Evolutionary conservation across 176 grass and related monocot species (phyloP).

Genomic region (Cenchrus fungigraminus): DNA sequence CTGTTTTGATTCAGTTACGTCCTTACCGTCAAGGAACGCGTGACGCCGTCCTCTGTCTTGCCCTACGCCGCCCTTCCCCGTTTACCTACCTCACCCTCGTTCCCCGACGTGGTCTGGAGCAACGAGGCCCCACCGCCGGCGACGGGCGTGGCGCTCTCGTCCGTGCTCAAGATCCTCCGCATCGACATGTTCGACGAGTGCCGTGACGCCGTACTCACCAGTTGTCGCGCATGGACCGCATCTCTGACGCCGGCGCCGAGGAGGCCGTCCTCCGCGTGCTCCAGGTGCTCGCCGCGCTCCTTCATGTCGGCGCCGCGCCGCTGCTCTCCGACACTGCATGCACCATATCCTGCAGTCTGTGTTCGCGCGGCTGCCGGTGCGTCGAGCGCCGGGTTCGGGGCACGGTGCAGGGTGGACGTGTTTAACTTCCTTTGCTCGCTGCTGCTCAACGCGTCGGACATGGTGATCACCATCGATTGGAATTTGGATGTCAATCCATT

Average conservation of each 20-base stretch:
- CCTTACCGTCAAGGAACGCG: no score
- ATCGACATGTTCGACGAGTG: constrained; percentile 90
- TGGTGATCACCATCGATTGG: constrained; percentile 46
- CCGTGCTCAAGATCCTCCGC: constrained; percentile 81
- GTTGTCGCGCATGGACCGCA: constrained; percentile 66
- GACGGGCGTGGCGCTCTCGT: constrained; percentile 72
- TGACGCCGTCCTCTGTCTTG: no score
- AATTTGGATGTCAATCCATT: no score
- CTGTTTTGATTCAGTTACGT: no score
- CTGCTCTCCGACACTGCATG: constrained; percentile 79
- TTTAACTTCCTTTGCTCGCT: constrained; percentile 90
- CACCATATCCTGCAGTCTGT: constrained; percentile 83
- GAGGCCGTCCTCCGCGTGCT: constrained; percentile 85
- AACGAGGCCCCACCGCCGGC: constrained; percentile 70
- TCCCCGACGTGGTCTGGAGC: constrained; percentile 82
- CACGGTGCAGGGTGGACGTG: constrained; percentile 82
- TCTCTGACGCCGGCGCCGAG: constrained; percentile 63
- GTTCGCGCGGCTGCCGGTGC: constrained; percentile 61
- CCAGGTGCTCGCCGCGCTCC: constrained; percentile 66
- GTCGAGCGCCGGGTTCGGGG: constrained; percentile 57
- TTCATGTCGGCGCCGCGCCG: constrained; percentile 56
- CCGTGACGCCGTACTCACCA: constrained; percentile 68
- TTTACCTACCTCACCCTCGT: constrained; percentile 72
- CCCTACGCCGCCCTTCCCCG: constrained; percentile 11
- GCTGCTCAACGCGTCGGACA: constrained; percentile 66